Evolutionary conservation across 1,139 yeast genomes (phyloP), one percentile per base, ranked within the genome.

Genomic region (Yarrowia galli): DNA sequence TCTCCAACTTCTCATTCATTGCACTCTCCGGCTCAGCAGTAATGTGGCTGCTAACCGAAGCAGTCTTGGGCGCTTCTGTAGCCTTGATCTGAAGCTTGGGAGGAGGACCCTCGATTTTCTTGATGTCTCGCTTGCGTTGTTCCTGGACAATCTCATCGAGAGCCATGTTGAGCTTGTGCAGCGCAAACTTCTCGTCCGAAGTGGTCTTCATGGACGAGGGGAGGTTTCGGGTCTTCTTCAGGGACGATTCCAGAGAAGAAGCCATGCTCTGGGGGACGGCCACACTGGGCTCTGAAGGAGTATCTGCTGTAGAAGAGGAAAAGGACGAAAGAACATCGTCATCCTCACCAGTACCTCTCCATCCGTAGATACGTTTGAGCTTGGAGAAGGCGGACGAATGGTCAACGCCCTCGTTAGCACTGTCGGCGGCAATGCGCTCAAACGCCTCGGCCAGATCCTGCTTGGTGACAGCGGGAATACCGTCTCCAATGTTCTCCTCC

Each of bases 401-500:
- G 35, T 72, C 72, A 8, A 69, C 72, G 18, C 54, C 54, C 23
- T 61, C 56, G 38, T 48, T 46, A 51, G 74, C 74, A 71, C 72
- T 69, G n/a, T 71, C 70, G 15, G 75, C 76, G 42, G 75, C 75
- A 23, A 79, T 74, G 16, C 71, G 71, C 68, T 78, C 80, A 70
- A 79, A 75, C n/a, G 83, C 83, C 18, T 73, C 70, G 20, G 71
- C 72, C 32, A 80, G 71, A 65, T 80, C 82, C 53, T 77, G 81
- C 67, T 79, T 81, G 13, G 82, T 79, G 61, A 80, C 75, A 3
- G 76, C 73, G n/a, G 75, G 73, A 18, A 76, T 75, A 23, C 70
- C 71, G 28, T 71, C 75, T 8, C 78, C 78, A 15, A 77, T 76
- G 71, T 80, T 80, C 69, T 80, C 83, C 49, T 79, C 82, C 20